Evolutionary conservation across 2,329 filamentous ascomycete species (phyloP).

Genomic region (Cladosporium cucumerinum): DNA sequence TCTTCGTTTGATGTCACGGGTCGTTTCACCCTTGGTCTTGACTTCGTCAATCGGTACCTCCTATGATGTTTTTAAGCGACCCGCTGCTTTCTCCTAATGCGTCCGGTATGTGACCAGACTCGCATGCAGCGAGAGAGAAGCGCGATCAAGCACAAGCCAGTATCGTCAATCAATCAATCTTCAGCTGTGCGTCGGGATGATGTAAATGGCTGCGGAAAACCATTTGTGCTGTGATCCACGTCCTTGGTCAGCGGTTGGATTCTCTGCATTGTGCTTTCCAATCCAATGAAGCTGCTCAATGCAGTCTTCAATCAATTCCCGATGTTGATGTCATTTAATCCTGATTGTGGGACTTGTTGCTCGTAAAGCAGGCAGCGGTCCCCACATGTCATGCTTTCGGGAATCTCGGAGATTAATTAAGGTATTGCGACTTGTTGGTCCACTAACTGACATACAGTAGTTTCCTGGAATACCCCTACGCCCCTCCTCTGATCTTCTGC

Average conservation of each 20-base stretch:
- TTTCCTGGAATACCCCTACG: background rate
- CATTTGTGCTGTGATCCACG: no score
- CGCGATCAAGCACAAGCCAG: background rate
- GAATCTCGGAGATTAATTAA: background rate
- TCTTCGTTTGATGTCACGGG: no score
- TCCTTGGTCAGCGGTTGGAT: no score
- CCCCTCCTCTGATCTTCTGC: background rate
- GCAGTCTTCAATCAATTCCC: background rate
- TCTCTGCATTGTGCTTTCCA: no score
- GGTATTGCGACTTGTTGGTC: background rate
- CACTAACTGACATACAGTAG: background rate
- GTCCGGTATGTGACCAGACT: no score
- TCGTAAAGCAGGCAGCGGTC: background rate
- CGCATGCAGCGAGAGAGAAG: no score
- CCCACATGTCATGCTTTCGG: background rate
- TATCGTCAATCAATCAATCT: background rate
- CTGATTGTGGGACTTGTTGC: background rate
- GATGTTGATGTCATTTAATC: background rate
- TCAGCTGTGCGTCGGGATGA: background rate
- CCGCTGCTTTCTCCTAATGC: no score
- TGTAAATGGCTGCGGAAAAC: background rate
- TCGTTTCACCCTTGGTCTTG: no score
- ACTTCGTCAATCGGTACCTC: no score
- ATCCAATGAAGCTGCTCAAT: no score
- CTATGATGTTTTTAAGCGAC: no score